Evolutionary conservation across 768 basidiomycete genomes (phyloP), one percentile per base, ranked within the genome.

Genomic region (Rhodotorula paludigena): DNA sequence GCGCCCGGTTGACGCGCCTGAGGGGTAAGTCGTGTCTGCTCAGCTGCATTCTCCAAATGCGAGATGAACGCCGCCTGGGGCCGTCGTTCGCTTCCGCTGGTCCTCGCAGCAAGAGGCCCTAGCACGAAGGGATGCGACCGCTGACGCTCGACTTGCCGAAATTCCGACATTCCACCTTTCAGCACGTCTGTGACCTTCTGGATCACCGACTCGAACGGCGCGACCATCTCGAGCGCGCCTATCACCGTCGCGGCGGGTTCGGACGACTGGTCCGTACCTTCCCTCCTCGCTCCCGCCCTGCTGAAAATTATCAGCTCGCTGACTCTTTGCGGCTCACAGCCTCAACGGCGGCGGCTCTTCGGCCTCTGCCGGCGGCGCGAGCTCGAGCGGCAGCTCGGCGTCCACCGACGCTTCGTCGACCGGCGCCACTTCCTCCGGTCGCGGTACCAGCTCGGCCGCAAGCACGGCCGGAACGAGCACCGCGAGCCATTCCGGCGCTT

Each of bases 1-100:
- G 66, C 38, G 20, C 35, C 60, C 66, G 0, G 57, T 68, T 36
- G 33, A 68, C 51, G 57, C 54, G 36, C 38, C 49, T 15, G 36
- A 35, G 10, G 66, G 66, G 55, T 65, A 20, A n/a, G 56, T 12
- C 8, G 2, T 9, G 8, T 8, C 36, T 15, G 39, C 33, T 28
- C 33, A 18, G 20, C 23, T 21, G 41, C 6, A 20, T 8, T 35
- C 32, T 47, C 61, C 28, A 7, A 44, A 45, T n/a, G n/a, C n/a
- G n/a, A n/a, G n/a, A n/a, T n/a, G n/a, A n/a, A n/a, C n/a, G n/a
- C n/a, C n/a, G n/a, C n/a, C n/a, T n/a, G n/a, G n/a, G n/a, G n/a
- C n/a, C n/a, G n/a, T n/a, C n/a, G n/a, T n/a, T n/a, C n/a, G n/a
- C n/a, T n/a, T n/a, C n/a, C n/a, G n/a, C n/a, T n/a, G n/a, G n/a